Percentiles rank a stretch among this genome's conserved stretches.
Evolutionary conservation across 495 filamentous ascomycete species (phyloP).

Genomic region (Penicillium dipodomyicola): DNA sequence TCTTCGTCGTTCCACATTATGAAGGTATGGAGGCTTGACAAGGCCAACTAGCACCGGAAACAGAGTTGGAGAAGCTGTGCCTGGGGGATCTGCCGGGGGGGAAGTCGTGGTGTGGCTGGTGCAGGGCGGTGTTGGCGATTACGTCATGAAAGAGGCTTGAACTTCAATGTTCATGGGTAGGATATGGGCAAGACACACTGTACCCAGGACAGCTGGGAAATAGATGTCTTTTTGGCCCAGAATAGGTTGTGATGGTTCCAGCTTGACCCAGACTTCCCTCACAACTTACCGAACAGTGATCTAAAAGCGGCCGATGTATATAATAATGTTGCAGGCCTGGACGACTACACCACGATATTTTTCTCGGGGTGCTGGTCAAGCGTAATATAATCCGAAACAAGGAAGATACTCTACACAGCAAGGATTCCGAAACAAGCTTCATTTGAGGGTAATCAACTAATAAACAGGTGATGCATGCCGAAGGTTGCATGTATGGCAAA

Average conservation of each 20-base stretch:
- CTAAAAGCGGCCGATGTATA: background rate
- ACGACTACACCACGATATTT: background rate
- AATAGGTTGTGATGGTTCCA: background rate
- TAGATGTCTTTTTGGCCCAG: background rate
- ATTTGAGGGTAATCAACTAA: background rate
- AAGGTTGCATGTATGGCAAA: background rate
- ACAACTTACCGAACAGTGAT: background rate
- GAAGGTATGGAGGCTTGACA: conserved; percentile 18
- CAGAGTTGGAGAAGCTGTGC: conserved; percentile 22
- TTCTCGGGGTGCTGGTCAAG: background rate
- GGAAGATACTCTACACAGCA: background rate
- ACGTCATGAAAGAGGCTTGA: conserved; percentile 9
- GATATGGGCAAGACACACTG: background rate
- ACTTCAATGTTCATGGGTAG: background rate
- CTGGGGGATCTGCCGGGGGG: conserved; percentile 32
- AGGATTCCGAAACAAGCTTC: background rate
- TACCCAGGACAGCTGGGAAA: background rate
- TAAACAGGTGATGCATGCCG: background rate
- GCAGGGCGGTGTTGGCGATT: conserved; percentile 13
- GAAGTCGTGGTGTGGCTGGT: conserved; percentile 13
- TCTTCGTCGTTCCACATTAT: conserved; percentile 80
- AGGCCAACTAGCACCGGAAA: conserved; percentile 12
- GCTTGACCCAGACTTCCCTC: background rate
- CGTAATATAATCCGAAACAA: background rate
- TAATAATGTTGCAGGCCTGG: background rate